Percentiles rank a stretch among this genome's conserved stretches.
Evolutionary conservation across 2,329 filamentous ascomycete species (phyloP).

Genomic region (Byssochlamys sp.): DNA sequence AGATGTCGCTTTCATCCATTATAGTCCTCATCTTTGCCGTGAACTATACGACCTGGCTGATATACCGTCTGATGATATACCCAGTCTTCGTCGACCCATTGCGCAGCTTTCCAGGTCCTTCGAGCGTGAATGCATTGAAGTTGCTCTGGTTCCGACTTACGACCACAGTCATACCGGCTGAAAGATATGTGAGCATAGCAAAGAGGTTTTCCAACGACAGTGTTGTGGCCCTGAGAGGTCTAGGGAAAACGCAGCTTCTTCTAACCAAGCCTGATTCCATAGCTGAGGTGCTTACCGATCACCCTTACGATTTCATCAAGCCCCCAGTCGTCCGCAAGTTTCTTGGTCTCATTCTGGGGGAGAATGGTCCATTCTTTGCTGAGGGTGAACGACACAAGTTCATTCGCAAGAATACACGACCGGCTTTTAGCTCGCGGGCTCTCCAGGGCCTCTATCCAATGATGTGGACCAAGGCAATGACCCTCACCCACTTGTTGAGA

Average conservation of each 20-base stretch:
- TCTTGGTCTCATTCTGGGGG: slow-evolving; percentile 14
- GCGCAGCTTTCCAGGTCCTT: too few relatives aligned
- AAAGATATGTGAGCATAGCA: too few relatives aligned
- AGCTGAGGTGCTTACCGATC: slow-evolving; percentile 1
- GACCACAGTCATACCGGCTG: too few relatives aligned
- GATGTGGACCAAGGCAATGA: slow-evolving; percentile 64
- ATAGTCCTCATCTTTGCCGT: too few relatives aligned
- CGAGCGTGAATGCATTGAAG: too few relatives aligned
- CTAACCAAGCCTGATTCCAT: slow-evolving; percentile 3
- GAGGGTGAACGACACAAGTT: slow-evolving; percentile 75
- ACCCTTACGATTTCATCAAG: slow-evolving; percentile 3
- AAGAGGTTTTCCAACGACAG: too few relatives aligned
- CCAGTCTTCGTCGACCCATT: too few relatives aligned
- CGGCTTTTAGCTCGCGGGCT: slow-evolving; percentile 66
- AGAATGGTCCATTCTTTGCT: slow-evolving; percentile 47
- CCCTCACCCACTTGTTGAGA: slow-evolving; percentile 38
- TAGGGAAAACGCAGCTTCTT: not conserved
- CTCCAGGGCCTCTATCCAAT: slow-evolving; percentile 67
- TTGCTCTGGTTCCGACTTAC: too few relatives aligned
- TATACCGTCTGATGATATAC: too few relatives aligned
- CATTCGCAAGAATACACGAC: slow-evolving; percentile 62
- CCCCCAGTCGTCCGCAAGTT: not conserved
- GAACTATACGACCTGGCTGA: too few relatives aligned
- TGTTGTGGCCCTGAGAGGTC: too few relatives aligned
- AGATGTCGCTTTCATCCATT: too few relatives aligned